Conservation (phyloP, 345 rosid species). For the Odontarrhena argentea region DNA sequence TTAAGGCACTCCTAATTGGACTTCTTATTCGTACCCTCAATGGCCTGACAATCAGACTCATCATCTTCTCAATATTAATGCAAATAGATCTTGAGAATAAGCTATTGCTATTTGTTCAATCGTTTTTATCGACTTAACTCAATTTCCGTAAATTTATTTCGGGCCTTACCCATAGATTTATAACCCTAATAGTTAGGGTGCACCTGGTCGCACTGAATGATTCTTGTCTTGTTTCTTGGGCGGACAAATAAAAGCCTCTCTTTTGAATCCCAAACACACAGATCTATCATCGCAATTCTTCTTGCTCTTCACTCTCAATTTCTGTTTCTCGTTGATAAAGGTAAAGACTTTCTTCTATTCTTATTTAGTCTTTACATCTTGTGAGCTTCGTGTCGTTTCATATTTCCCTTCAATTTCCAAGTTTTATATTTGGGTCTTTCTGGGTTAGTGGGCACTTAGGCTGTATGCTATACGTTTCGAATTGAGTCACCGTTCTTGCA, state of each 20-base stretch:
- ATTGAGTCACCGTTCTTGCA: conserved; percentile 10
- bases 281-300: conserved; percentile 30
- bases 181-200: neutral
- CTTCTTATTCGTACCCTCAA: too few species aligned
- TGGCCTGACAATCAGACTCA: too few species aligned
- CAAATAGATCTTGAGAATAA: too few species aligned
- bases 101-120: too few species aligned
- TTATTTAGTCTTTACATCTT: neutral
- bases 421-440: neutral
- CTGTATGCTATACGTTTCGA: neutral
- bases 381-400: conserved; percentile 23
- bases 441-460: neutral
- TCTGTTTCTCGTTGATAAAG: conserved; percentile 33
- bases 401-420: conserved; percentile 30
- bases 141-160: too few species aligned
- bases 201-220: conserved; percentile 9
- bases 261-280: conserved; percentile 33
- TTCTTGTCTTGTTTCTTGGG: neutral
- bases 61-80: too few species aligned
- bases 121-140: too few species aligned
- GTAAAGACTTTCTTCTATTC: conserved; percentile 18
- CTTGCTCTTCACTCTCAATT: conserved; percentile 19
- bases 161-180: too few species aligned
- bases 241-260: conserved; percentile 38
- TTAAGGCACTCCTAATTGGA: too few species aligned